These are phyloP conservation scores for Colletotrichum camelliae DNA, from an alignment of 2,329 filamentous ascomycete species.

Conservation along the genomic window DNA sequence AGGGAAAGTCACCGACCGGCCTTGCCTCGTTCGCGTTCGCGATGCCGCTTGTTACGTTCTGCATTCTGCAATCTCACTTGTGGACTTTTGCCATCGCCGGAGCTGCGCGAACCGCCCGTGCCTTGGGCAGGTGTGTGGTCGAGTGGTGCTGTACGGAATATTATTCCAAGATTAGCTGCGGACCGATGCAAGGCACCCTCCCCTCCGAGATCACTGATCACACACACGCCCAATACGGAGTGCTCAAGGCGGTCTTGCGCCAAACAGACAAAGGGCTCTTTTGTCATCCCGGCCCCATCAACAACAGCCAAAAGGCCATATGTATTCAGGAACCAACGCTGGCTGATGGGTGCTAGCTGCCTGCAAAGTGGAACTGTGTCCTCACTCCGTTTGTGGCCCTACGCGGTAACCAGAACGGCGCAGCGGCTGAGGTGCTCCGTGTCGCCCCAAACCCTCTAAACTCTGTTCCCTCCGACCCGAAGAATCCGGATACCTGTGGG, in stretches of 20 bases:
- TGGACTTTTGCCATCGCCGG: background rate
- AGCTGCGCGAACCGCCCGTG: background rate
- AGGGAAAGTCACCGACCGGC: background rate
- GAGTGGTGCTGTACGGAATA: background rate
- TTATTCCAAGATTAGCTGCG: background rate
- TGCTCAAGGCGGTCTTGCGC: background rate
- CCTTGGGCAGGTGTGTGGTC: background rate
- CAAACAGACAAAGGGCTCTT: background rate
- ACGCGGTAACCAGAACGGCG: constrained; percentile 2
- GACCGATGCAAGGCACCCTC: background rate
- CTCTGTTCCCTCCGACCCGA: background rate
- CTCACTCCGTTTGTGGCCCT: background rate
- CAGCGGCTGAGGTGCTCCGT: constrained; percentile 13
- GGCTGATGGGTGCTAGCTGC: background rate
- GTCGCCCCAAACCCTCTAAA: background rate
- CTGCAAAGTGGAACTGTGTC: constrained; percentile 9
- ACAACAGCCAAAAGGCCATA: background rate
- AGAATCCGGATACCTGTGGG: background rate
- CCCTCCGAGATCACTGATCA: background rate
- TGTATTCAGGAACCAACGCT: background rate
- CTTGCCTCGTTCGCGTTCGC: background rate
- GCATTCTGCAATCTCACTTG: background rate
- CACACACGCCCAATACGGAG: background rate
- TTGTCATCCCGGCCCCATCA: background rate
- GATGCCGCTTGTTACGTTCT: background rate